Percentiles rank a stretch among this genome's conserved stretches.
phyloP scores from a whole-genome alignment of 106 monocot species.

The Agapanthus africanus region DNA sequence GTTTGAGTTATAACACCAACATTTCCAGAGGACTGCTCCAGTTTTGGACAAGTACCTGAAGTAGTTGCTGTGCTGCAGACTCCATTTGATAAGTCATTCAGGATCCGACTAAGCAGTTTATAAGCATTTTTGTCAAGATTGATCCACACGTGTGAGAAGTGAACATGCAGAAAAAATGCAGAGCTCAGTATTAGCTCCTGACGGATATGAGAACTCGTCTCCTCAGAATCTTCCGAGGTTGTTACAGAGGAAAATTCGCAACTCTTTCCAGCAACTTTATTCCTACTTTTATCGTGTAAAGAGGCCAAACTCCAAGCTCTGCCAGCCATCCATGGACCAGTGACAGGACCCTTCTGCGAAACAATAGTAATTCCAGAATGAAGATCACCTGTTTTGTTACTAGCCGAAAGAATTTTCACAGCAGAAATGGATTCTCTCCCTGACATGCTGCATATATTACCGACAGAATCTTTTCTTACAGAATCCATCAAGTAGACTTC shows the following conservation, averaged over 20 bases:
- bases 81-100: constrained; percentile 26
- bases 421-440: constrained; percentile 22
- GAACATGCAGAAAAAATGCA: constrained; percentile 51
- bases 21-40: constrained; percentile 6
- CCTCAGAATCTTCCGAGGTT: constrained; percentile 38
- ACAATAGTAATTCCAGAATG: constrained; percentile 42
- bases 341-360: constrained; percentile 77
- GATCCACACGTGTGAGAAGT: constrained; percentile 31
- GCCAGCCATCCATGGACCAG: constrained; percentile 57
- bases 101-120: constrained; percentile 23
- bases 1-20: constrained; percentile 36
- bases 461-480: constrained; percentile 11
- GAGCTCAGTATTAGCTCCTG: constrained; percentile 77
- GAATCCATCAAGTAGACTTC: constrained; percentile 57
- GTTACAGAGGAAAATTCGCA: constrained; percentile 53
- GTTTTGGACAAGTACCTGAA: constrained; percentile 4
- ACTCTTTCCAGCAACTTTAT: constrained; percentile 48
- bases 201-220: constrained; percentile 42
- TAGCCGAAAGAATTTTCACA: constrained; percentile 48
- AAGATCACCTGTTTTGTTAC: constrained; percentile 13
- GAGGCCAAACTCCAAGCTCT: constrained; percentile 70
- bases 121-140: constrained; percentile 47
- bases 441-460: constrained; percentile 3
- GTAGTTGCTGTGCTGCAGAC: not conserved
- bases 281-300: constrained; percentile 38